Evolutionary conservation across 1,284 basidiomycete genomes (phyloP), one percentile per base, ranked within the genome.

Genomic region (Ustilago lituana): DNA sequence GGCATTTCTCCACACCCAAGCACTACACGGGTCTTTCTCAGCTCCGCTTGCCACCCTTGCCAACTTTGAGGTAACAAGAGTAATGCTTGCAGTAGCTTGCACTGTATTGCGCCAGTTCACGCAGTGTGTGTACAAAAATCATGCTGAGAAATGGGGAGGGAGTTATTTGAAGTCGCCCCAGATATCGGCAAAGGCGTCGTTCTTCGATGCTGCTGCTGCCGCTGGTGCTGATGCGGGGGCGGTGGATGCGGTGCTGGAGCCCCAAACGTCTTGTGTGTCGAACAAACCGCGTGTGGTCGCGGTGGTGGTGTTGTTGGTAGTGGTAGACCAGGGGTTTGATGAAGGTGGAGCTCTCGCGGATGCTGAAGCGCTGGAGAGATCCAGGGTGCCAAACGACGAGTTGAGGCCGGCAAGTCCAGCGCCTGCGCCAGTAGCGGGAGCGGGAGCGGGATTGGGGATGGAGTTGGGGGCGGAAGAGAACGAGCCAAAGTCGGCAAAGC

Each of bases 101-200:
- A n/a, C n/a, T n/a, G n/a, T n/a, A n/a, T n/a, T n/a, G n/a, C n/a
- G n/a, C n/a, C n/a, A n/a, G n/a, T n/a, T n/a, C n/a, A n/a, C n/a
- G n/a, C n/a, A n/a, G n/a, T n/a, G n/a, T n/a, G n/a, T n/a, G n/a
- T n/a, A n/a, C n/a, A n/a, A n/a, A n/a, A n/a, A n/a, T n/a, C n/a
- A n/a, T n/a, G n/a, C n/a, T n/a, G n/a, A n/a, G n/a, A n/a, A n/a
- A n/a, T n/a, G 15, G 9, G 19, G 23, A 2, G 24, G 29, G 3
- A 2, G 1, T 32, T 37, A 78, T 64, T 76, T 77, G 63, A 79
- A 80, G 32, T 80, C 78, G 37, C 77, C 78, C 79, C 79, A 81
- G 45, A 81, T 80, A 53, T 81, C 76, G n/a, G 79, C 74, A 46
- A 80, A 80, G 0, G 75, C 78, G 43, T 78, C 79, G n/a, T 76